These are phyloP conservation scores for Aureobasidium melanogenum DNA, from an alignment of 2,329 filamentous ascomycete genomes.

Conservation along the genomic window DNA sequence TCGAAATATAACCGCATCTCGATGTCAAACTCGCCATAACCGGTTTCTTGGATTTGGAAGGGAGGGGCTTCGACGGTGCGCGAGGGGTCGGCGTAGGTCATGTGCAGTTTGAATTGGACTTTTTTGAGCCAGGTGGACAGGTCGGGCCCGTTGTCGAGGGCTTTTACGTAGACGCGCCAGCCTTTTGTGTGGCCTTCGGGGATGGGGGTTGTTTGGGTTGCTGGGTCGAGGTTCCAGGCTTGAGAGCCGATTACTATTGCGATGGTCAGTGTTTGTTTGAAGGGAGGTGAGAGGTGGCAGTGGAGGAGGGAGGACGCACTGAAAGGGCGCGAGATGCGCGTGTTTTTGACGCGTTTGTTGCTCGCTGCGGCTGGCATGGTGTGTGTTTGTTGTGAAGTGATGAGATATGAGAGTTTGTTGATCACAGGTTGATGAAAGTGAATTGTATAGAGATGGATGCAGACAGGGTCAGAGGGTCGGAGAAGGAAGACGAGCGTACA, in stretches of 20 bases:
- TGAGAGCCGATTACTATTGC: slow-evolving; percentile 37
- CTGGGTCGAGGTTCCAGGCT: slow-evolving; percentile 51
- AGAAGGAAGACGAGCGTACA: neutral
- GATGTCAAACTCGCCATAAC: slow-evolving; percentile 97
- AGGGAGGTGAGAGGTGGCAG: too few species aligned
- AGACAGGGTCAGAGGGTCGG: neutral
- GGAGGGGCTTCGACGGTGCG: slow-evolving; percentile 69
- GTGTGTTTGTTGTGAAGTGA: neutral
- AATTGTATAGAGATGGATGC: neutral
- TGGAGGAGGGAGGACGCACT: slow-evolving; percentile 10
- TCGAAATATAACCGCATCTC: slow-evolving; percentile 92
- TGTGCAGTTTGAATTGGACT: slow-evolving; percentile 96
- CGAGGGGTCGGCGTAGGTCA: slow-evolving; percentile 86
- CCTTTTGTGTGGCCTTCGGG: slow-evolving; percentile 92
- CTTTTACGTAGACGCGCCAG: slow-evolving; percentile 91
- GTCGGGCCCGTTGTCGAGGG: slow-evolving; percentile 73
- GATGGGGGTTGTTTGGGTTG: slow-evolving; percentile 65
- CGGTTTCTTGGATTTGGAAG: slow-evolving; percentile 84
- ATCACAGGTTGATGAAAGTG: neutral
- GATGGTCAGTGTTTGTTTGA: neutral
- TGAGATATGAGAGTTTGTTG: neutral
- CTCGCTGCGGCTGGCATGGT: slow-evolving; percentile 27
- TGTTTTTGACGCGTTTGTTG: slow-evolving; percentile 26
- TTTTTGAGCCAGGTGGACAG: slow-evolving; percentile 94
- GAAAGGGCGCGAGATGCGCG: slow-evolving; percentile 26